Base-by-base conservation (phyloP, 78 protist genomes). In the Dictyostelium firmibasis region DNA sequence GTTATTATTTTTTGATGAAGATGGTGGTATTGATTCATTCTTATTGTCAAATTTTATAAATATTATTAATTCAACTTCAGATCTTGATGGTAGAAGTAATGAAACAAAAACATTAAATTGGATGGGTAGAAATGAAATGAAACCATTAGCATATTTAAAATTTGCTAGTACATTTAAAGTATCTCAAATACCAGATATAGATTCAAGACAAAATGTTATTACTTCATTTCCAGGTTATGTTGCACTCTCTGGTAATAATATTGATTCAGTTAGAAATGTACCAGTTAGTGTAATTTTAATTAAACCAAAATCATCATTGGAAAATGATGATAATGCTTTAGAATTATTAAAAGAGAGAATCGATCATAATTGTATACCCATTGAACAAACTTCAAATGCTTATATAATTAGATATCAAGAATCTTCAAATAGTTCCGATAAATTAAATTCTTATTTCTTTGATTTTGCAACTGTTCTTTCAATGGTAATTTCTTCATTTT, bases 401-500 rank as follows among this genome's bases (percentile, higher is more conserved):
- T 50, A 50, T 50, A 50, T 50, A 50, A 36, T 50, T 1, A 50
- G 20, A 4, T 50, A 81, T 6, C 13, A 38, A 53, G 6, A 74
- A 9, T 75, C 20, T 2, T 86, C 92, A 38, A 7, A 84, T 13
- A 81, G 75, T 23, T 97, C 98, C 0, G 7, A 50, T 41, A 27
- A 4, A 33, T 91, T 97, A 20, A 69, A 97, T 62, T 77, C 70
- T 23, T 38, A 38, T 29, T 97, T 98, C 84, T 97, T 97, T 62
- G 23, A 82, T 16, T 81, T 97, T 53, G 78, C 96, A 8, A 98
- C 98, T 10, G 62, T 96, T 10, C 50, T 98, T 13, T 93, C 98
- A 23, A 97, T 97, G 98, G 0, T 78, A 6, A 84, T 98, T 25
- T 97, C 98, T 44, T 97, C 97, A 93, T 98, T 98, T 44, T 60